phyloP scores from a whole-genome alignment of 305 asterid genomes.

The Fraxinus ornus region DNA sequence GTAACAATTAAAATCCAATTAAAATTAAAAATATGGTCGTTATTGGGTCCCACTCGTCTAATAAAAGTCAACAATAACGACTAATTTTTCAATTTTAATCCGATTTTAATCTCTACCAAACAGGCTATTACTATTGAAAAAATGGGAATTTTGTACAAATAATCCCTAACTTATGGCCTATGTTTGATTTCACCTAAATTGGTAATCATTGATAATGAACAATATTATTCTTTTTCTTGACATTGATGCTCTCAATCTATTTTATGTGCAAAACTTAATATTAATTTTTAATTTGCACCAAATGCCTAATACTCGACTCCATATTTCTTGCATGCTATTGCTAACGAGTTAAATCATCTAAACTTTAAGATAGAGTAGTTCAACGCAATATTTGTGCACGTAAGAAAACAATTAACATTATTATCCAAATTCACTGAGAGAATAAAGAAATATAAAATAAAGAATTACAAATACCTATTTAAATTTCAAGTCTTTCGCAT shows the following conservation, averaged over 20 bases:
- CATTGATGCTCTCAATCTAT: neutral
- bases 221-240: neutral
- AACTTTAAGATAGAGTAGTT: neutral
- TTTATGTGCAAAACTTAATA: neutral
- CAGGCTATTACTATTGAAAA: too few species aligned
- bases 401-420: neutral
- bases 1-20: too few species aligned
- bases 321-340: neutral
- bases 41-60: too few species aligned
- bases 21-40: too few species aligned
- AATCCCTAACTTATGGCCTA: too few species aligned
- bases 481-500: neutral
- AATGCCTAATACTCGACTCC: neutral
- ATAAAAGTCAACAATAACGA: too few species aligned
- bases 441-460: neutral
- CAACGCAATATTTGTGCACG: neutral
- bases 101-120: too few species aligned
- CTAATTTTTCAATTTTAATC: too few species aligned
- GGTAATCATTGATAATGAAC: too few species aligned
- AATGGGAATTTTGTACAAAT: too few species aligned
- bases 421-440: neutral
- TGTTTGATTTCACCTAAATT: too few species aligned
- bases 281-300: neutral
- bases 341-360: neutral
- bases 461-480: neutral